These are phyloP conservation scores for Aureobasidium sp. DNA, from an alignment of 2,329 filamentous ascomycete species.

Conservation along the genomic window DNA sequence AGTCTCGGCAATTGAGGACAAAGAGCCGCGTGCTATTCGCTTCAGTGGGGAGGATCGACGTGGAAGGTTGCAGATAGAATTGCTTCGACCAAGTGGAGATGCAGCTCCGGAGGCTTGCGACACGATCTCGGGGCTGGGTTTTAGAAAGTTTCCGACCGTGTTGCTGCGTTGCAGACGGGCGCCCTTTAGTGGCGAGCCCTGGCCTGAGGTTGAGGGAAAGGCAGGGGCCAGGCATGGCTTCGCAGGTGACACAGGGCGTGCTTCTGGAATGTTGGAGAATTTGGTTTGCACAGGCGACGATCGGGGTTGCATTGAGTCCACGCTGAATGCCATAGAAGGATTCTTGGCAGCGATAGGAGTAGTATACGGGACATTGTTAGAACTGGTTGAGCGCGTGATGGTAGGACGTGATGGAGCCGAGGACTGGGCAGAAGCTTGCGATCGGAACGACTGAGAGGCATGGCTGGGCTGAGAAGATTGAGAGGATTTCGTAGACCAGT, in stretches of 20 bases:
- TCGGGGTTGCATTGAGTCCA: constrained; percentile 39
- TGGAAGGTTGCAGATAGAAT: constrained; percentile 27
- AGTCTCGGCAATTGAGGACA: constrained; percentile 39
- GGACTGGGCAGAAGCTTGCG: not conserved
- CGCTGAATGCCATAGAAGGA: constrained; percentile 21
- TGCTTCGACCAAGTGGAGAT: constrained; percentile 19
- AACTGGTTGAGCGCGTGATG: constrained; percentile 20
- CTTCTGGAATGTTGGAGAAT: constrained; percentile 6
- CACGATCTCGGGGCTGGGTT: constrained; percentile 15
- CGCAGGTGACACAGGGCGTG: not conserved
- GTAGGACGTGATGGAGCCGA: not conserved
- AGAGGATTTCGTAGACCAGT: not conserved
- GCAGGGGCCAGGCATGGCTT: not conserved
- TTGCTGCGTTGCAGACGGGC: constrained; percentile 35
- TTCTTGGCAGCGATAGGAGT: not conserved
- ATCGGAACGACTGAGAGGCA: not conserved
- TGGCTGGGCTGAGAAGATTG: not conserved
- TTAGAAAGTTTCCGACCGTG: constrained; percentile 29
- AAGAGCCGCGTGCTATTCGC: constrained; percentile 25
- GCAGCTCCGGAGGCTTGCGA: constrained; percentile 23
- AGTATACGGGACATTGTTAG: not conserved
- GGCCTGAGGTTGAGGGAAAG: not conserved
- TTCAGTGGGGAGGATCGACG: constrained; percentile 40
- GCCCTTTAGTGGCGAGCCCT: not conserved
- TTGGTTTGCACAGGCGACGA: constrained; percentile 24